phyloP scores from a whole-genome alignment of 2,329 filamentous ascomycete species.

The Teratosphaeria destructans region DNA sequence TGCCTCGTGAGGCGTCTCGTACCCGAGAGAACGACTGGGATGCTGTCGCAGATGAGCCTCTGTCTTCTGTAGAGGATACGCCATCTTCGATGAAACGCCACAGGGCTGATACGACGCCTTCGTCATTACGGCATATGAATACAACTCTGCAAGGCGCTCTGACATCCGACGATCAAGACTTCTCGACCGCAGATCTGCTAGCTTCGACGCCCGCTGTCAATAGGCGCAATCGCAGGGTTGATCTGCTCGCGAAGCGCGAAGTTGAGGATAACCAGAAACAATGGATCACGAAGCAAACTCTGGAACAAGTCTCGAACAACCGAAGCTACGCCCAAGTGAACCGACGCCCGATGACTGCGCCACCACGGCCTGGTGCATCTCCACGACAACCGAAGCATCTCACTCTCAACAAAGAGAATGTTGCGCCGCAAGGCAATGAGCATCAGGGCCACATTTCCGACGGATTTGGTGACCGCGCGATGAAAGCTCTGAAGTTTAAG shows the following conservation, averaged over 20 bases:
- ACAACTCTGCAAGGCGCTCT: constrained; percentile 14
- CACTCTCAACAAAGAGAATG: constrained; percentile 20
- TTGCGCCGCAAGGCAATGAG: constrained; percentile 9
- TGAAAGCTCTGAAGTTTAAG: constrained; percentile 11
- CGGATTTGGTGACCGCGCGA: constrained; percentile 7
- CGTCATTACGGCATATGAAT: constrained; percentile 18
- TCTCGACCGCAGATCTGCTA: constrained; percentile 36
- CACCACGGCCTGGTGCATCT: background rate
- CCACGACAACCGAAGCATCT: constrained; percentile 14
- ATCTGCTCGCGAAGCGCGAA: constrained; percentile 34
- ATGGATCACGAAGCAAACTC: constrained; percentile 7
- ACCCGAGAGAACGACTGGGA: constrained; percentile 19
- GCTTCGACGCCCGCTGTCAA: constrained; percentile 37
- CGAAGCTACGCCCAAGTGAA: background rate
- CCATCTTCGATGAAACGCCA: constrained; percentile 26
- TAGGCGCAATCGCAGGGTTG: constrained; percentile 25
- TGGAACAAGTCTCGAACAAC: constrained; percentile 1
- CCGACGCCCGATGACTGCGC: constrained; percentile 1
- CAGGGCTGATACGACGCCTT: constrained; percentile 10
- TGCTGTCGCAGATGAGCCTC: constrained; percentile 26
- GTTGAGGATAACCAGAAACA: constrained; percentile 28
- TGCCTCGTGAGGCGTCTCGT: constrained; percentile 12
- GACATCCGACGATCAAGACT: constrained; percentile 30
- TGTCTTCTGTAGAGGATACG: constrained; percentile 33
- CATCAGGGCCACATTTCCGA: constrained; percentile 13